Evolutionary conservation across 2,329 filamentous ascomycete genomes (phyloP).

Genomic region (Dactylellina leptospora): DNA sequence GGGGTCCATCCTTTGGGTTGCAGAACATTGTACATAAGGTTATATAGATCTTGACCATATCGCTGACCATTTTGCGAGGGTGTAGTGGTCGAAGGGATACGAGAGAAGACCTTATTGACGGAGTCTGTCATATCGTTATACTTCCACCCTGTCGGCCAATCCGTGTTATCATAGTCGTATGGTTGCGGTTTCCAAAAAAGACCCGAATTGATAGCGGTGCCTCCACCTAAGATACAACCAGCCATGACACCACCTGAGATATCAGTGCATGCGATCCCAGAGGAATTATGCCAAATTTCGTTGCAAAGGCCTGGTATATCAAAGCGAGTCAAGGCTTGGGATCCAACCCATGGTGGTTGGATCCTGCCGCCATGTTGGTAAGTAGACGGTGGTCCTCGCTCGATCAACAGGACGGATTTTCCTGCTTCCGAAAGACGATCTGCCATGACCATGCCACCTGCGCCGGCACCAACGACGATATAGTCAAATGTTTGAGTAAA

Average conservation of each 20-base stretch:
- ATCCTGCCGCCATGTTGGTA: slow-evolving; percentile 71
- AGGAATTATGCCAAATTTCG: slow-evolving; percentile 72
- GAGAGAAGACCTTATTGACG: slow-evolving; percentile 70
- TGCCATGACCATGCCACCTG: slow-evolving; percentile 68
- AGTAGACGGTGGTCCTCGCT: slow-evolving; percentile 66
- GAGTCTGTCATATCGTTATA: slow-evolving; percentile 69
- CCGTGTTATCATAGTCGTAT: slow-evolving; percentile 72
- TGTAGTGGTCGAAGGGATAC: slow-evolving; percentile 74
- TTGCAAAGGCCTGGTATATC: slow-evolving; percentile 77
- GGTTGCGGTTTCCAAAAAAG: slow-evolving; percentile 68
- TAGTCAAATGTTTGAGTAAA: slow-evolving; percentile 67
- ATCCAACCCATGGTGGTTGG: slow-evolving; percentile 70
- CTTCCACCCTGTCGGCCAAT: slow-evolving; percentile 78
- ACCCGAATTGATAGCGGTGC: slow-evolving; percentile 73
- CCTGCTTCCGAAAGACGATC: slow-evolving; percentile 65
- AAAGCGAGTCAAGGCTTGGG: slow-evolving; percentile 73
- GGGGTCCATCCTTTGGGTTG: slow-evolving; percentile 70
- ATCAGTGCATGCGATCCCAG: slow-evolving; percentile 73
- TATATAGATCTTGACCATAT: slow-evolving; percentile 74
- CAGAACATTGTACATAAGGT: slow-evolving; percentile 70
- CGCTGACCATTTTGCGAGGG: slow-evolving; percentile 73
- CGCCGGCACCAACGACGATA: slow-evolving; percentile 71
- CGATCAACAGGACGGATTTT: slow-evolving; percentile 64
- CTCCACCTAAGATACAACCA: slow-evolving; percentile 75
- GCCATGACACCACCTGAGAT: slow-evolving; percentile 72